Evolutionary conservation across 257 asterid species (phyloP), one percentile per base, ranked within the genome.

Genomic region (Cruciata laevipes): DNA sequence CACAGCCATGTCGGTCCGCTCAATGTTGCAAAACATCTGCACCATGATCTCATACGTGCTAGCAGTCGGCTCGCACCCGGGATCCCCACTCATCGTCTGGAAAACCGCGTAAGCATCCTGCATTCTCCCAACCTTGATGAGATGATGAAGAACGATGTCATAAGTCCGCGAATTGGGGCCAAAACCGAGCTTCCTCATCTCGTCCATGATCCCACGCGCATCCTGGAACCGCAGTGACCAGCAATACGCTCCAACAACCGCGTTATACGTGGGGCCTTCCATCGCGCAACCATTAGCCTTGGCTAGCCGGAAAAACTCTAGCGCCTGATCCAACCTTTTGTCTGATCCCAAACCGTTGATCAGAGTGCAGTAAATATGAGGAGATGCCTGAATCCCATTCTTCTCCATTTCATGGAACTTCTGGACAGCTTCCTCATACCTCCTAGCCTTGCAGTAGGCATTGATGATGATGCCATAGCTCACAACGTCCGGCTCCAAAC

Each of bases 231-330:
- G 77, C 24, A 63, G 44, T 9, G 95, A 84, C 87, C 92, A 83
- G 69, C 97, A 92, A 79, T 84, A 92, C 38, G 98, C 92, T 40
- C 96, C 97, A 65, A 89, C 86, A 73, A 92, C 72, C 0, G 97
- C 86, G 23, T 92, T 92, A 63, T 82, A 92, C 33, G 93, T 89
- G 20, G 95, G 94, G 14, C 81, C 76, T 55, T 92, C 96, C 27
- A 81, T 73, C 20, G 61, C 74, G 33, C 70, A 78, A 63, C 80
- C 75, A 37, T 92, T 69, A 52, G 65, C 66, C 82, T 80, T 83
- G 64, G 77, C 86, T 55, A 86, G 40, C 75, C 84, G 77, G 62
- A 83, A 89, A 64, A 89, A 92, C 79, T 82, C 51, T 11, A 89
- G 57, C 21, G 96, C 91, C 66, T 87, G 91, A 3, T 35, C 42